Evolutionary conservation across 1,284 basidiomycete species (phyloP), one percentile per base, ranked within the genome.

Genomic region (Cryptococcus wingfieldii): DNA sequence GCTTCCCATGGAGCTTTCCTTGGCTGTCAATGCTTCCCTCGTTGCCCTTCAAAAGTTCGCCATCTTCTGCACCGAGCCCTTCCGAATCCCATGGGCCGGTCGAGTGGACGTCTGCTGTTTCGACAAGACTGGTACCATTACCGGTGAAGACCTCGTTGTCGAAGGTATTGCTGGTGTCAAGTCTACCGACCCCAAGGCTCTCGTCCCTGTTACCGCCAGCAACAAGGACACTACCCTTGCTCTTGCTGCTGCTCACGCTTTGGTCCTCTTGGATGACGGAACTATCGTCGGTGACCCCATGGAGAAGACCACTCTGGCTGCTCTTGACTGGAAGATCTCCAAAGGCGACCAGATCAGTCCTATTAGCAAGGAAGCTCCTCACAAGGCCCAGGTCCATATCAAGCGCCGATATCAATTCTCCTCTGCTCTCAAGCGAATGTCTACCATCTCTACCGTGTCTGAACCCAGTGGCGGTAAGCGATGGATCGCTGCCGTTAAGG

Each of bases 71-170:
- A 97, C 93, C 12, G 93, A 97, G 70, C 93, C 93, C 0, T 97
- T 97, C 84, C 84, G 94, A 27, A 97, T 97, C 64, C 92, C 94
- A 0, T 89, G 81, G 60, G 93, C 93, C 10, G 93, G 94, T 7
- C 84, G 90, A 31, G 91, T 97, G 6, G 93, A 97, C 65, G 88
- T 97, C 12, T 97, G 93, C 76, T 97, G 94, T 77, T 97, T 97
- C 66, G 93, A 97, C 79, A 97, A 97, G 81, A 97, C 93, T 0
- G 94, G 93, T 34, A 97, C 93, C 0, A 95, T 97, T 62, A 97
- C 93, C 0, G 90, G 90, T 0, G 92, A 96, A 75, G 87, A 93
- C 74, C 79, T 97, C n/a, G 90, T 96, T 13, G 82, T 96, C 1
- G 91, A 97, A 74, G 94, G 93, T 60, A 83, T 97, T 38, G 89